Conservation (phyloP, 352 stramenopile genomes). For the Hyaloperonospora brassicae region DNA sequence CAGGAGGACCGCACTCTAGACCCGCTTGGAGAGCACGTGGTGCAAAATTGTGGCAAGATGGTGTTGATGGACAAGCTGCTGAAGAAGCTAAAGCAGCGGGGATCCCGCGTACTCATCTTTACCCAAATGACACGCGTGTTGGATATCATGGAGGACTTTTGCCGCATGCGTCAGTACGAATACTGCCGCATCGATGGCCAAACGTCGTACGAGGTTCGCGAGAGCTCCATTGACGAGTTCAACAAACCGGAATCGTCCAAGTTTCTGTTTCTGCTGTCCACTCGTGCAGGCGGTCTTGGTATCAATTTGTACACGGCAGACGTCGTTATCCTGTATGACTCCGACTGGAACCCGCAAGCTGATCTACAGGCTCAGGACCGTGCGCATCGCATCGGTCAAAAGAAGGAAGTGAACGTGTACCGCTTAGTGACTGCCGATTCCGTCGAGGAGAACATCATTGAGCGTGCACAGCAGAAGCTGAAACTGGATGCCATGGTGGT, state of each 20-base stretch:
- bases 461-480: constrained; percentile 96
- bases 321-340: constrained; percentile 97
- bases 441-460: constrained; percentile 99
- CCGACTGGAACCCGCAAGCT: constrained; percentile 97
- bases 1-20: constrained; percentile 93
- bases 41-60: constrained; percentile 98
- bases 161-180: constrained; percentile 88
- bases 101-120: constrained; percentile 88
- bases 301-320: constrained; percentile 99
- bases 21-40: constrained; percentile 93
- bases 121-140: constrained; percentile 90
- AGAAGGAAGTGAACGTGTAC: constrained; percentile 96
- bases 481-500: constrained; percentile 85
- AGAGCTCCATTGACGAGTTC: constrained; percentile 89
- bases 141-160: constrained; percentile 95
- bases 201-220: constrained; percentile 80
- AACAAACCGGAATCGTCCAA: constrained; percentile 94
- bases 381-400: constrained; percentile 97
- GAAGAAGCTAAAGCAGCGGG: constrained; percentile 80
- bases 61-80: constrained; percentile 91
- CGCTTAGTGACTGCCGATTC: constrained; percentile 92
- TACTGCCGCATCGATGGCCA: constrained; percentile 87
- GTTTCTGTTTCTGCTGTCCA: constrained; percentile 98
- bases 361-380: constrained; percentile 94
- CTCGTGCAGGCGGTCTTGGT: constrained; percentile 92